Percentiles rank a stretch among this genome's conserved stretches.
These are phyloP conservation scores for Candida verbasci DNA, from an alignment of 805 yeast genomes.

Conservation along the genomic window DNA sequence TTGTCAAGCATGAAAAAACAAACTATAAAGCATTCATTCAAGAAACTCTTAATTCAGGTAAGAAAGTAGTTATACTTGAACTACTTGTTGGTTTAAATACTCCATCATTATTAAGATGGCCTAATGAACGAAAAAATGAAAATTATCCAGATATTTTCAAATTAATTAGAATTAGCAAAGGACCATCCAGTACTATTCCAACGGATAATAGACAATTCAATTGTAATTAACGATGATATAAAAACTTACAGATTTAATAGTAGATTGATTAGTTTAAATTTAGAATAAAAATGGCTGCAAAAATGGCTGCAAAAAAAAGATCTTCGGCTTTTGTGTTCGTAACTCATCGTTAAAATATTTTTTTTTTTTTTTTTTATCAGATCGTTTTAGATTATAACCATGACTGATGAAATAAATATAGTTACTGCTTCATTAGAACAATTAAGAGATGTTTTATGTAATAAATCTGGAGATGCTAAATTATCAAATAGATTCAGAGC, in stretches of 20 bases:
- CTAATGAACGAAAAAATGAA: slow-evolving; percentile 2
- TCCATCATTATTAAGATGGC: slow-evolving; percentile 6
- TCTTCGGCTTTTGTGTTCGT: slow-evolving; percentile 1
- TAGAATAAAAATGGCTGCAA: neutral
- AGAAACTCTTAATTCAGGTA: neutral
- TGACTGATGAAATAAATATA: slow-evolving; percentile 24
- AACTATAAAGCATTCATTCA: neutral
- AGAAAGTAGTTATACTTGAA: slow-evolving; percentile 3
- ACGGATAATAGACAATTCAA: neutral
- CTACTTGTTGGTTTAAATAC: slow-evolving; percentile 6
- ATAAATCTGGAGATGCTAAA: slow-evolving; percentile 62
- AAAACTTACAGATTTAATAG: slow-evolving; percentile 1
- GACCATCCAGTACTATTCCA: slow-evolving; percentile 5
- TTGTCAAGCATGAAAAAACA: neutral
- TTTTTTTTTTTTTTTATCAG: neutral
- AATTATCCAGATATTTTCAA: slow-evolving; percentile 1
- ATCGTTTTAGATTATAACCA: no score
- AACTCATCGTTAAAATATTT: slow-evolving; percentile 1
- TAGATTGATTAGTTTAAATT: neutral
- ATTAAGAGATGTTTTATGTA: slow-evolving; percentile 65
- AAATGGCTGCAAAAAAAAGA: neutral
- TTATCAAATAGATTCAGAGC: slow-evolving; percentile 92
- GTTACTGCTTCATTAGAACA: slow-evolving; percentile 52
- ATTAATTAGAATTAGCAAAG: slow-evolving; percentile 4
- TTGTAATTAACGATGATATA: slow-evolving; percentile 3